Base-by-base conservation (phyloP, 2,329 filamentous ascomycete species). In the Diplodia seriata region DNA sequence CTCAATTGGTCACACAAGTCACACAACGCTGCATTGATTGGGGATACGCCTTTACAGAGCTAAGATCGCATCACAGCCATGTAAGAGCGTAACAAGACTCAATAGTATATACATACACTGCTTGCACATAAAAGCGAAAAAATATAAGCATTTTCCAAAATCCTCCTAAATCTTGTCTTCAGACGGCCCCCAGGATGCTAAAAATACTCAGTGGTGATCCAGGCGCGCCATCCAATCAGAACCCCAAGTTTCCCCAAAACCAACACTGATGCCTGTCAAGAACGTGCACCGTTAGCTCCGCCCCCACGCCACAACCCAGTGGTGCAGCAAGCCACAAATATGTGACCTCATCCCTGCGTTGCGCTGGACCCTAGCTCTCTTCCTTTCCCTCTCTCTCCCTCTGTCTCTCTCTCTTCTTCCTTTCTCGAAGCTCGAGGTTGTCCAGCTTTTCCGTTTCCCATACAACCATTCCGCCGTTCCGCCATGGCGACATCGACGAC, bases 261-360 rank as follows among this genome's bases (percentile, higher is more conserved):
- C 55, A 43, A 43, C 55, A 43, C n/a, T 18, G 9, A 33, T 54
- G 26, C 51, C 18, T 31, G 29, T 15, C 26, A 54, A 4, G 33
- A 59, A 4, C 55, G 33, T 56, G 54, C 29, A 56, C 18, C 55
- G 18, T 43, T 59, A 47, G 55, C 36, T 40, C 55, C 36, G 55
- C 55, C 55, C 55, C 55, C 31, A 43, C 55, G 20, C 23, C 23
- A 26, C 23, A 26, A 26, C 2, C 23, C 36, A 40, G 33, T 40
- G 43, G 20, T 43, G 36, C 55, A 14, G 33, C 36, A 43, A 59
- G 55, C 55, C 33, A 26, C 55, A 59, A 57, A 40, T 8, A n/a
- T n/a, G n/a, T n/a, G 20, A 36, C 31, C 53, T 18, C 7, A 26
- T 47, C 3, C 29, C 54, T 31, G 54, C 20, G 54, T 1, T 36